Evolutionary conservation across 2,329 filamentous ascomycete genomes (phyloP), one percentile per base, ranked within the genome.

Genomic region (Biscogniauxia mediterranea): DNA sequence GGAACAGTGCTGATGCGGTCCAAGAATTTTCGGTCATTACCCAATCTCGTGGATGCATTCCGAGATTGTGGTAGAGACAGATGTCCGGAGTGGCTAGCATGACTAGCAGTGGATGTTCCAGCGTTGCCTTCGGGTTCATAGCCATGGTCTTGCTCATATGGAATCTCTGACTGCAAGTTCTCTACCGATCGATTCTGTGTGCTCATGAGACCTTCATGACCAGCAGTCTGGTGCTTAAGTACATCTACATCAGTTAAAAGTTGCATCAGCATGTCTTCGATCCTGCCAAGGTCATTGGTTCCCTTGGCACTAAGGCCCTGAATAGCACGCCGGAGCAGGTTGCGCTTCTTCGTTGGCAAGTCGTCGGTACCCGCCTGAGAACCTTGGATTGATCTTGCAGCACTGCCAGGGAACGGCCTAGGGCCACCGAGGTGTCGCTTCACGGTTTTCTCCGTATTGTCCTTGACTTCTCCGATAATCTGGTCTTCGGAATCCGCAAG

Each of bases 251-350:
- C 95, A 56, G 88, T 90, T 20, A 99, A 85, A 21, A 99, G 84
- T 73, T 97, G 93, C 75, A 95, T 91, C 38, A 99, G 84, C 90
- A 95, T 94, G 63, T 92, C 90, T 75, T 95, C 92, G 64, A 97
- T 97, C 69, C 92, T 90, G 66, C 88, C 86, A 56, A 97, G 84
- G 69, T 99, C 95, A 70, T 90, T 94, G 7, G 90, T 88, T 56
- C 92, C 94, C 79, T 95, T 96, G 72, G 90, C 85, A 69, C 92
- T 92, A 55, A 99, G 81, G 2, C 93, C 93, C 74, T 96, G 94
- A 55, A 99, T 81, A n/a, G 95, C 95, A 64, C 94, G 88, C 70
- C 90, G 91, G 79, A 98, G 95, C n/a, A 99, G 85, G 72, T 92
- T 97, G 77, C 92, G 91, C 73, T 92, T 93, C 84, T 97, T 97